Conservation (phyloP, 2,329 filamentous ascomycete species). For the Cladosporium oxysporum region DNA sequence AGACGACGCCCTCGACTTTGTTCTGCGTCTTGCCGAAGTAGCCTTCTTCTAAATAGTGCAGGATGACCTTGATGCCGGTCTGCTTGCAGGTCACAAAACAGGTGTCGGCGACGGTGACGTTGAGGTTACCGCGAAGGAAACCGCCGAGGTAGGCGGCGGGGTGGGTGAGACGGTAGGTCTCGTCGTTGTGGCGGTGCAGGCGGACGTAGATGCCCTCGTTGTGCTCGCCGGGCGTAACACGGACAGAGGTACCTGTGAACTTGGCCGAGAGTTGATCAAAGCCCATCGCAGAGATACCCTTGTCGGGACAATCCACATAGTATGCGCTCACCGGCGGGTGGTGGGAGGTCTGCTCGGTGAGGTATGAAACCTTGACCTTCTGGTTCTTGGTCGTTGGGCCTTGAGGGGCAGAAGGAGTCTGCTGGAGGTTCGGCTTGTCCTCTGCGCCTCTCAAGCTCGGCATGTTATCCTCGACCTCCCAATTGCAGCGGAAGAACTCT, state of each 20-base stretch:
- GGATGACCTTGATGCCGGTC: conserved; percentile 85
- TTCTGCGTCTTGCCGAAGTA: conserved; percentile 93
- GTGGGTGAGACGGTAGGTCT: conserved; percentile 94
- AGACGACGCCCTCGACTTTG: conserved; percentile 86
- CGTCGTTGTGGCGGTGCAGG: conserved; percentile 74
- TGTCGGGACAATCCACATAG: conserved; percentile 87
- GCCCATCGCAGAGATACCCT: conserved; percentile 81
- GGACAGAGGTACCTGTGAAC: conserved; percentile 93
- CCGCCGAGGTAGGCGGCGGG: conserved; percentile 91
- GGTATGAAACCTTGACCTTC: conserved; percentile 79
- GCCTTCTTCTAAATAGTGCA: conserved; percentile 91
- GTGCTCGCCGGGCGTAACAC: conserved; percentile 86
- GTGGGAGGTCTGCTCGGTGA: conserved; percentile 97
- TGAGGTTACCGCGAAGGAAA: conserved; percentile 81
- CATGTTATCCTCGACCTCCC: conserved; percentile 82
- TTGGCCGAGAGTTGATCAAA: conserved; percentile 97
- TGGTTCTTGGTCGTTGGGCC: conserved; percentile 40
- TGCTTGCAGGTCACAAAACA: conserved; percentile 88
- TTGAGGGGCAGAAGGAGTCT: conserved; percentile 26
- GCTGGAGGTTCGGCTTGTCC: conserved; percentile 29
- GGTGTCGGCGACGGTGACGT: conserved; percentile 84
- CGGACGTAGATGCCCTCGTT: conserved; percentile 96
- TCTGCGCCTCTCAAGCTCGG: conserved; percentile 53
- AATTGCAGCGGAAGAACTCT: conserved; percentile 98
- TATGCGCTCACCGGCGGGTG: conserved; percentile 97